Base-by-base conservation (phyloP, 805 yeast genomes). In the Hyphopichia homilentoma region DNA sequence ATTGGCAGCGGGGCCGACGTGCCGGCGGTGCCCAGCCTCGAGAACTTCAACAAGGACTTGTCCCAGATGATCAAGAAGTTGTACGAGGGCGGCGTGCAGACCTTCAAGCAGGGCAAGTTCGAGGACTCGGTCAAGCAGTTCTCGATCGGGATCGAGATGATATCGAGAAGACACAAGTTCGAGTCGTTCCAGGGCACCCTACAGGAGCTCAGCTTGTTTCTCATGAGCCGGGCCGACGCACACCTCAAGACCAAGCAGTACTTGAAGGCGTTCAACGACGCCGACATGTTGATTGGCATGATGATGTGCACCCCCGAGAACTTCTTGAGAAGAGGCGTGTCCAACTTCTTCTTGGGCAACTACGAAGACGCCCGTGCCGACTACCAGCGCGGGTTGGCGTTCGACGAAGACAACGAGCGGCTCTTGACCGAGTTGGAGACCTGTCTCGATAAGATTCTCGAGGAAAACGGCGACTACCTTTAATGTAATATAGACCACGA, bases 201-300 rank as follows among this genome's bases (percentile, higher is more conserved):
- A 30, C 84, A 79, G 52, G 93, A 84, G 52, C 56, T 81, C 30
- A 69, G 76, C 26, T 70, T 79, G 44, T 75, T 83, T 50, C 57
- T 84, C 33, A 78, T 79, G 68, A 79, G 84, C 31, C 68, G 89
- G 41, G 73, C 85, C 16, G 94, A 84, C 48, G 79, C 88, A 0
- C 68, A 75, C 43, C 60, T 82, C 49, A 66, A 78, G 52, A 59
- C 67, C 32, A 68, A 73, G 25, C 65, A 76, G 33, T 77, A 66
- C 51, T 43, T 77, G 28, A 75, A 73, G 35, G 89, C 88, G 1
- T 72, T 62, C 49, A 75, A 77, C 43, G 94, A 84, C 50, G 75
- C 84, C 3, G 89, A 83, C 39, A 57, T 81, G 61, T 61, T 81
- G 40, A 56, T 77, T 36, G 75, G 75, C 25, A 66, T 81, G 48